phyloP scores from a whole-genome alignment of 1,139 yeast genomes.

The Debaryomyces sp. region DNA sequence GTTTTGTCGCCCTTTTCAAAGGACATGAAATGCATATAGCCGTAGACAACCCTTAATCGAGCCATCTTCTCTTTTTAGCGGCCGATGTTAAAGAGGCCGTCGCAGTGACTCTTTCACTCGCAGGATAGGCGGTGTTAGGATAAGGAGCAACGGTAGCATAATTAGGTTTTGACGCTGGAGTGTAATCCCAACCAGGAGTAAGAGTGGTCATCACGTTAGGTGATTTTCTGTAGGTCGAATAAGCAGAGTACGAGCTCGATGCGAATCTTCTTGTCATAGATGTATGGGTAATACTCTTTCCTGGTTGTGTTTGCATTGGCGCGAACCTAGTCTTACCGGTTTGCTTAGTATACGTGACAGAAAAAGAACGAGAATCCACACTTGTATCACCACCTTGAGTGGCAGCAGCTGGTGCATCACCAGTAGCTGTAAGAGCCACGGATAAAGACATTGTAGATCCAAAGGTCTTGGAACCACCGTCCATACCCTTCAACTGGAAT shows the following conservation, averaged over 20 bases:
- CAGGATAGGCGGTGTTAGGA: conserved; percentile 56
- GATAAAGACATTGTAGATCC: conserved; percentile 11
- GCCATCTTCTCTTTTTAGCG: conserved; percentile 43
- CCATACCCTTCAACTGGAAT: conserved; percentile 69
- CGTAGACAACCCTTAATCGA: conserved; percentile 14
- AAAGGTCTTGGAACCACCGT: conserved; percentile 52
- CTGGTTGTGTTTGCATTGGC: conserved; percentile 92
- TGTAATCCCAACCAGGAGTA: conserved; percentile 84
- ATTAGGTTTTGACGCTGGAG: conserved; percentile 64
- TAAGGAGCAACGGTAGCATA: conserved; percentile 68
- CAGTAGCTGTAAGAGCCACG: conserved; percentile 27
- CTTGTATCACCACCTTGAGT: conserved; percentile 24
- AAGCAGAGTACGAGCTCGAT: conserved; percentile 57
- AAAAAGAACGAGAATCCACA: conserved; percentile 35
- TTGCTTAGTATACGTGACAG: conserved; percentile 69
- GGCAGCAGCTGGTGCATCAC: conserved; percentile 31
- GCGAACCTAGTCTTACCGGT: conserved; percentile 78
- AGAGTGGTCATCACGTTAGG: conserved; percentile 61
- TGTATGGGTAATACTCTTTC: conserved; percentile 63
- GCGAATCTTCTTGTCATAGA: conserved; percentile 66
- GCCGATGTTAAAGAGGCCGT: conserved; percentile 43
- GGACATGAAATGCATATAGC: too few relatives aligned
- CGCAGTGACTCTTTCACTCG: conserved; percentile 41
- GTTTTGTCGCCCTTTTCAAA: too few relatives aligned
- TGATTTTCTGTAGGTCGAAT: conserved; percentile 44